Evolutionary conservation across 768 basidiomycete species (phyloP).

Genomic region (Termitomyces heimii): DNA sequence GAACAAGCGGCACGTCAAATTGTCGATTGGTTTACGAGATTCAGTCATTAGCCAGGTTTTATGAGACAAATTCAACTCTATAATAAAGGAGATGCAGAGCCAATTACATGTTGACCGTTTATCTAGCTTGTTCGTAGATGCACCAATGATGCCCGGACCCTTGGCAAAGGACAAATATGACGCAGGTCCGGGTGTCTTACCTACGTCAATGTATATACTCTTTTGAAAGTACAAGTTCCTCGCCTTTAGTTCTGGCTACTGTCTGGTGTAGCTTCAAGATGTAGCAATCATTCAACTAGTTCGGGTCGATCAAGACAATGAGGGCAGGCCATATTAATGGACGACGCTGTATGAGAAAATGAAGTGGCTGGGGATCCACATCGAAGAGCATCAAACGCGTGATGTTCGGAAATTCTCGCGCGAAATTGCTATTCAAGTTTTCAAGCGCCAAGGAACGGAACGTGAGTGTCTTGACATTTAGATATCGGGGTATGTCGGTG

Average conservation of each 20-base stretch:
- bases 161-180: not conserved
- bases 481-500: not conserved
- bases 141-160: not conserved
- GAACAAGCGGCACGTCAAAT: conserved; percentile 51
- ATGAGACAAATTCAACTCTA: not conserved
- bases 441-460: not conserved
- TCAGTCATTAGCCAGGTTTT: conserved; percentile 13
- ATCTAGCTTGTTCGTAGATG: not conserved
- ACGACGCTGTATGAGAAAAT: not conserved
- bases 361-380: not conserved
- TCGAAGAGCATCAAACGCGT: not conserved
- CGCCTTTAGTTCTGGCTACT: not conserved
- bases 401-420: not conserved
- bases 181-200: not conserved
- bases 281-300: not conserved
- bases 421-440: not conserved
- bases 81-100: not conserved
- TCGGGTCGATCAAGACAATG: not conserved
- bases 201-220: not conserved
- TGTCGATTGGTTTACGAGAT: conserved; percentile 46
- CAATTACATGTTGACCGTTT: not conserved
- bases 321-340: not conserved
- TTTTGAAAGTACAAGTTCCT: not conserved
- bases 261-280: not conserved
- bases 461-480: not conserved